Conservation (phyloP, 257 asterid genomes). For the Osmanthus fragrans region DNA sequence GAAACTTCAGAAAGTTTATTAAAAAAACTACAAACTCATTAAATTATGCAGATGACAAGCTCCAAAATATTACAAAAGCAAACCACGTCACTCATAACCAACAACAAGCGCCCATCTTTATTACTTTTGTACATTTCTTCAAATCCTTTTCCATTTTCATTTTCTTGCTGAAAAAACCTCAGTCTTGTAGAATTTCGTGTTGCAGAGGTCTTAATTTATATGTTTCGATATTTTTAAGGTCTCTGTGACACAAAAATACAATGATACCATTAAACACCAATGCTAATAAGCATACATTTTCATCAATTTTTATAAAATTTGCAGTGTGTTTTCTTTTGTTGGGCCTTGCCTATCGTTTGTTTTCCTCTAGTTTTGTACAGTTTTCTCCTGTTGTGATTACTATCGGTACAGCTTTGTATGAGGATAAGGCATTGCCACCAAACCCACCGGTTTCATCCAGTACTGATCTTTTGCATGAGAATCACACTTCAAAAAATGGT, state of each 20-base stretch:
- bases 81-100: not conserved
- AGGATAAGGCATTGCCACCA: constrained; percentile 26
- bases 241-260: not conserved
- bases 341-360: constrained; percentile 56
- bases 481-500: constrained; percentile 41
- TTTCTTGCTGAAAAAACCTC: constrained; percentile 11
- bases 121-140: constrained; percentile 16
- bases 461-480: constrained; percentile 16
- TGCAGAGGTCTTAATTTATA: not conserved
- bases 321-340: constrained; percentile 52
- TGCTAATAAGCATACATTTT: constrained; percentile 30
- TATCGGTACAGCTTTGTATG: constrained; percentile 19
- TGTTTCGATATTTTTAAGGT: not conserved
- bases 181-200: not conserved
- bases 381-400: constrained; percentile 36
- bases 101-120: constrained; percentile 14
- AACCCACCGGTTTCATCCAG: constrained; percentile 18
- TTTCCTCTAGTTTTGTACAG: constrained; percentile 48
- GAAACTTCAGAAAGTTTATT: too few relatives aligned
- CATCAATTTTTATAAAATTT: constrained; percentile 43
- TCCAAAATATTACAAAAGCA: not conserved
- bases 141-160: not conserved
- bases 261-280: constrained; percentile 46
- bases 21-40: not conserved
- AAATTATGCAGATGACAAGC: not conserved